phyloP scores from a whole-genome alignment of 2,329 filamentous ascomycete species.

The Exophiala viscosa region DNA sequence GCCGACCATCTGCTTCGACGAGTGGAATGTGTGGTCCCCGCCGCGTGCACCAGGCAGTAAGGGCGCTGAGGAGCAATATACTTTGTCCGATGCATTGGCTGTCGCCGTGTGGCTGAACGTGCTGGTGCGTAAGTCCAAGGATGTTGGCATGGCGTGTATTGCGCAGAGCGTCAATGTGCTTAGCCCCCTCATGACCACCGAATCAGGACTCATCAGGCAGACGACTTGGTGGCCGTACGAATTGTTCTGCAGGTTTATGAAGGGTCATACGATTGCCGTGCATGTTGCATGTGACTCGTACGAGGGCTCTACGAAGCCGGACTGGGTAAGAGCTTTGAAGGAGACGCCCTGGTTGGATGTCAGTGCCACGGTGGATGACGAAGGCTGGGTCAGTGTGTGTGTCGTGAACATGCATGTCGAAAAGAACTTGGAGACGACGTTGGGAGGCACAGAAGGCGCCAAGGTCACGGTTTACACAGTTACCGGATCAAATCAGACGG shows the following conservation, averaged over 20 bases:
- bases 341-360: conserved; percentile 61
- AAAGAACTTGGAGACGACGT: conserved; percentile 51
- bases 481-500: conserved; percentile 53
- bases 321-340: conserved; percentile 45
- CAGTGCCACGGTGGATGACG: conserved; percentile 42
- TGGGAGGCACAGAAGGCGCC: conserved; percentile 37
- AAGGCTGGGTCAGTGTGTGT: conserved; percentile 61
- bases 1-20: conserved; percentile 74
- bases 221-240: conserved; percentile 72
- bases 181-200: conserved; percentile 68
- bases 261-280: conserved; percentile 63
- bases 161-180: conserved; percentile 77
- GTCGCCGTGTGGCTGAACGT: conserved; percentile 73
- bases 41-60: conserved; percentile 65
- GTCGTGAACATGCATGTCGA: conserved; percentile 70
- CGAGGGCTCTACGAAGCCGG: conserved; percentile 50
- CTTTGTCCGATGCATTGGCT: conserved; percentile 70
- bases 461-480: conserved; percentile 62
- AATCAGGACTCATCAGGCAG: conserved; percentile 63
- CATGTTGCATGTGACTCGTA: conserved; percentile 64
- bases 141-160: conserved; percentile 74
- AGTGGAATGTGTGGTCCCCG: conserved; percentile 83
- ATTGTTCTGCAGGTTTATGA: conserved; percentile 69
- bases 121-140: conserved; percentile 66
- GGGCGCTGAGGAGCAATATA: conserved; percentile 72